Evolutionary conservation across 2,329 filamentous ascomycete genomes (phyloP), one percentile per base, ranked within the genome.

Genomic region (Cladosporium colombiae): DNA sequence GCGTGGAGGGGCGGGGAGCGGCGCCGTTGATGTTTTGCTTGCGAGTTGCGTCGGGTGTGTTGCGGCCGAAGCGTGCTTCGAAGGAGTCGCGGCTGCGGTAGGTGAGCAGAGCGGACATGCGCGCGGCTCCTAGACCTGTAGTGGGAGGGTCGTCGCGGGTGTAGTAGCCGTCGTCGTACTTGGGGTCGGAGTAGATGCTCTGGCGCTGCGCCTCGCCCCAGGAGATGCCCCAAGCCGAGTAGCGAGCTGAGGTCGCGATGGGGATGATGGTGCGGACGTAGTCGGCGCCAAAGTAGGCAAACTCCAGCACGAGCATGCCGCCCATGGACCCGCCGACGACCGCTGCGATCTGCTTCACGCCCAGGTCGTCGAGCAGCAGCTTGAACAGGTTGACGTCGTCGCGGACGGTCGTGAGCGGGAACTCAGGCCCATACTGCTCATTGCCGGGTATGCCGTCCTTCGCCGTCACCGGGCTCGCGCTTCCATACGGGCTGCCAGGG

Each of bases 141-240:
- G 88, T 83, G 0, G 95, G 95, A 37, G 93, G 93, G 72, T 98
- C 92, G 35, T 91, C 85, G 73, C 95, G 96, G 1, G 88, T 74
- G 76, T 98, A 99, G 80, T 97, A 98, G 53, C 95, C 95, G 74
- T 98, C 93, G 68, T 97, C 93, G 78, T 99, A 99, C 81, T 97
- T 98, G 35, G 95, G 95, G 76, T 99, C 95, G 46, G 92, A 93
- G 80, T 98, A 99, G 77, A 99, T 98, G 84, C 91, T 93, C 80
- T 95, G 91, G 61, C 92, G 85, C 77, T 96, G 92, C 3, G 91
- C 91, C 77, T 95, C 92, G 50, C 91, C 91, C 92, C 92, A 96
- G 78, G 90, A 93, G 74, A 95, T 96, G 27, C 92, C 90, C 92
- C 92, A 96, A 5, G 92, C 92, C 73, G 91, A 94, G 78, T 95